Evolutionary conservation across 768 basidiomycete species (phyloP).

Genomic region (Butyriboletus loyo): DNA sequence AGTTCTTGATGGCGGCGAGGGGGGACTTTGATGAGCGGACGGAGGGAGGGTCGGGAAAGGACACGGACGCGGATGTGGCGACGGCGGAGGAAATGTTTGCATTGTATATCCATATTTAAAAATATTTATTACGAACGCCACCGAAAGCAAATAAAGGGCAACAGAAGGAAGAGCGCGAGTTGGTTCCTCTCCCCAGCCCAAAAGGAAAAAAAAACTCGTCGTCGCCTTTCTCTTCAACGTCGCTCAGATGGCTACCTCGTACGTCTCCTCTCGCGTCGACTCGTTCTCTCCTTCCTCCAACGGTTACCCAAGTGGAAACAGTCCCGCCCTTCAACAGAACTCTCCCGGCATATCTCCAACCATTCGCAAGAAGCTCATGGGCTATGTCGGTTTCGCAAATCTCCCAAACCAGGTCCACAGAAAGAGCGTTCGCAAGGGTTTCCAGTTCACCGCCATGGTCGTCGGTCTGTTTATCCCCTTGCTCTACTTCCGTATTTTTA

Average conservation of each 20-base stretch:
- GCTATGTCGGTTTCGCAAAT: slow-evolving; percentile 96
- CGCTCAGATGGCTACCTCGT: slow-evolving; percentile 72
- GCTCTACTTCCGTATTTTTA: slow-evolving; percentile 9
- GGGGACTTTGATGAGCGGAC: neutral
- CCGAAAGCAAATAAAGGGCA: slow-evolving; percentile 35
- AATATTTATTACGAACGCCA: slow-evolving; percentile 25
- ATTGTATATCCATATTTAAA: slow-evolving; percentile 35
- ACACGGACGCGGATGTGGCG: neutral
- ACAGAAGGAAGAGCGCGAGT: neutral
- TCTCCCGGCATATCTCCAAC: slow-evolving; percentile 34
- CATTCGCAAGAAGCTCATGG: slow-evolving; percentile 89
- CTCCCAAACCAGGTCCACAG: slow-evolving; percentile 99
- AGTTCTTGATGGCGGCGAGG: slow-evolving; percentile 8
- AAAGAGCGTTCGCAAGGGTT: slow-evolving; percentile 96
- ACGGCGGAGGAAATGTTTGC: slow-evolving; percentile 37
- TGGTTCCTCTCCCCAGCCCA: slow-evolving; percentile 43
- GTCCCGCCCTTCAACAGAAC: slow-evolving; percentile 51
- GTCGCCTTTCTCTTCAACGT: slow-evolving; percentile 20
- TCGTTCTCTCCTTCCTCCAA: slow-evolving; percentile 53
- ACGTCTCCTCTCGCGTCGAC: slow-evolving; percentile 61
- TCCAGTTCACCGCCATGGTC: slow-evolving; percentile 99
- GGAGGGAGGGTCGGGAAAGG: neutral
- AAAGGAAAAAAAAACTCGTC: slow-evolving; percentile 46
- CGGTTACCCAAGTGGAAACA: slow-evolving; percentile 60
- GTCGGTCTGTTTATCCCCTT: slow-evolving; percentile 68